These are phyloP conservation scores for Ophiocordyceps camponoti-rufipedis DNA, from an alignment of 2,329 filamentous ascomycete genomes.

Conservation along the genomic window DNA sequence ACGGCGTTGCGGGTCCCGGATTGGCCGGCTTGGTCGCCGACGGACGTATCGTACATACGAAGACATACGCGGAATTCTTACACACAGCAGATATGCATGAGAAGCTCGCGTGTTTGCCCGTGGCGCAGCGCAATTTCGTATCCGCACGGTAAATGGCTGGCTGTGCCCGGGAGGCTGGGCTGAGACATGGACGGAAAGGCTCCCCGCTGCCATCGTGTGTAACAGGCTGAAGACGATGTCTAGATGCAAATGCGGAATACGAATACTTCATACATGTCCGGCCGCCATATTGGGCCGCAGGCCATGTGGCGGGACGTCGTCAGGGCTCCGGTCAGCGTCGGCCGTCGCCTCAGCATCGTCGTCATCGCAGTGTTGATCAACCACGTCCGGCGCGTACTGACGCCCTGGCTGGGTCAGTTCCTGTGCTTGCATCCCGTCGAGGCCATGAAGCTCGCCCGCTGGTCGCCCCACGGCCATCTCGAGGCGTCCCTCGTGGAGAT, in stretches of 20 bases:
- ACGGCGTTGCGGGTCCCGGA: too few relatives aligned
- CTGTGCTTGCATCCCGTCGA: slow-evolving; percentile 13
- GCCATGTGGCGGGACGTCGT: too few relatives aligned
- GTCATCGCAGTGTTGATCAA: slow-evolving; percentile 17
- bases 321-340: not conserved
- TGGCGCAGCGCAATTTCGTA: too few relatives aligned
- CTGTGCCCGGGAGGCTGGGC: too few relatives aligned
- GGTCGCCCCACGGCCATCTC: slow-evolving; percentile 17
- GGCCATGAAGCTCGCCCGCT: slow-evolving; percentile 16
- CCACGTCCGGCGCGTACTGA: slow-evolving; percentile 18
- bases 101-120: too few relatives aligned
- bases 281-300: not conserved
- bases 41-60: too few relatives aligned
- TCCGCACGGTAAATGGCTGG: too few relatives aligned
- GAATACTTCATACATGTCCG: too few relatives aligned
- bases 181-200: not conserved
- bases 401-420: slow-evolving; percentile 12
- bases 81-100: too few relatives aligned
- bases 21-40: too few relatives aligned
- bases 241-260: not conserved
- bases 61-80: too few relatives aligned
- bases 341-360: slow-evolving; percentile 4
- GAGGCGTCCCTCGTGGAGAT: slow-evolving; percentile 6
- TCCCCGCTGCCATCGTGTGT: not conserved
- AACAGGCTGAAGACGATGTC: not conserved